Evolutionary conservation across 1,139 yeast genomes (phyloP).

Genomic region (Debaryomyces singareniensis): DNA sequence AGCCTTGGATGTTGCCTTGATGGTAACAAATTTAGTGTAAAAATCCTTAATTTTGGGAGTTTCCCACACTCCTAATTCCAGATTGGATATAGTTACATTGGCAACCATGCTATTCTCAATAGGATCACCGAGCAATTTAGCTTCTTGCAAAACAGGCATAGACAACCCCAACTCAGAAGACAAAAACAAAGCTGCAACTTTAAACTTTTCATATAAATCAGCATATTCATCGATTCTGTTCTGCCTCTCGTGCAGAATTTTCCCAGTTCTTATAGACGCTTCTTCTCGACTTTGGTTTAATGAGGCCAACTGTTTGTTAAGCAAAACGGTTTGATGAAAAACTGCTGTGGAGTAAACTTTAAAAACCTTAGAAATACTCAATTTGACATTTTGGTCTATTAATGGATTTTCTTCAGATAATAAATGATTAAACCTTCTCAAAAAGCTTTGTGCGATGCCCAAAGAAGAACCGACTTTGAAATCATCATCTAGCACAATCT

Average conservation of each 20-base stretch:
- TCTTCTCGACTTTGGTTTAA: conserved; percentile 38
- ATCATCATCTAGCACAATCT: conserved; percentile 48
- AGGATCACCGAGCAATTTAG: conserved; percentile 14
- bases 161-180: conserved; percentile 32
- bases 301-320: conserved; percentile 28
- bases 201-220: conserved; percentile 40
- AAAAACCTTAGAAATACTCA: conserved; percentile 27
- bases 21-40: conserved; percentile 34
- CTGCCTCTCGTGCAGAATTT: conserved; percentile 47
- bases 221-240: conserved; percentile 32
- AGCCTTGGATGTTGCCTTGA: conserved; percentile 19
- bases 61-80: conserved; percentile 55
- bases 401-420: conserved; percentile 9
- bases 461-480: conserved; percentile 43
- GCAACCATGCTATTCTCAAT: conserved; percentile 18
- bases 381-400: conserved; percentile 9
- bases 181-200: conserved; percentile 36
- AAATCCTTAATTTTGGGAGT: conserved; percentile 57
- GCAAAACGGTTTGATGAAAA: conserved; percentile 25
- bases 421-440: conserved; percentile 41
- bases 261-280: conserved; percentile 64
- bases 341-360: conserved; percentile 43
- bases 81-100: conserved; percentile 12
- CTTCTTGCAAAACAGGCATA: conserved; percentile 23
- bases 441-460: conserved; percentile 40